Base-by-base conservation (phyloP, 2,329 filamentous ascomycete species). In the Paraconiothyrium sp. region DNA sequence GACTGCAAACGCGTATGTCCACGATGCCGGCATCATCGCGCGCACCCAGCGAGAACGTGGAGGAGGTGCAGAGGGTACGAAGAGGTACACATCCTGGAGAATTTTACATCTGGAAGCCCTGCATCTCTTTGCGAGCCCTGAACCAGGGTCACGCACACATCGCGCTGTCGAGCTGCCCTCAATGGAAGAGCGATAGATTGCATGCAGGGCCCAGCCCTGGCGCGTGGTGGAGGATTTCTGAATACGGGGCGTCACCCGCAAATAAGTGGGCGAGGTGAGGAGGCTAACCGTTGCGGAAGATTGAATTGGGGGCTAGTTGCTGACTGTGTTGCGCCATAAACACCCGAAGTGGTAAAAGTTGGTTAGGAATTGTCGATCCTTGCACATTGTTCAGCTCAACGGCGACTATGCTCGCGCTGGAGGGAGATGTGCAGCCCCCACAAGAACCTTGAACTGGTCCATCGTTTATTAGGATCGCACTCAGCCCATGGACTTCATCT, bases 251-350 rank as follows among this genome's bases (percentile, higher is more conserved):
- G 37, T 24, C 49, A 41, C 13, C 49, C 49, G 49, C 39, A 6
- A 11, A 9, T 20, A 20, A 54, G 24, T 54, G 51, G 51, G 30
- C 51, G 51, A 32, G 24, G 6, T 6, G 24, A 32, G 39, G 51
- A 20, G 22, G n/a, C 39, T 43, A 35, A 10, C 4, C 22, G 16
- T 30, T 1, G 10, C 35, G 4, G n/a, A 5, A 6, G 22, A 24
- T 44, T 44, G 39, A 20, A 20, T 30, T 54, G 51, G 51, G 51
- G 51, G 51, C 51, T 54, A 32, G 24, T 39, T 51, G 10, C 24
- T 20, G n/a, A 7, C 13, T n/a, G 22, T 7, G 30, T 22, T 20
- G 13, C 6, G 50, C 50, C 35, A 35, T 54, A 41, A 35, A 30
- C 41, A 41, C 50, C 50, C 35, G 50, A 43, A 41, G 9, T 10